Evolutionary conservation across 2,329 filamentous ascomycete genomes (phyloP), one percentile per base, ranked within the genome.

Genomic region (Remersonia thermophila): DNA sequence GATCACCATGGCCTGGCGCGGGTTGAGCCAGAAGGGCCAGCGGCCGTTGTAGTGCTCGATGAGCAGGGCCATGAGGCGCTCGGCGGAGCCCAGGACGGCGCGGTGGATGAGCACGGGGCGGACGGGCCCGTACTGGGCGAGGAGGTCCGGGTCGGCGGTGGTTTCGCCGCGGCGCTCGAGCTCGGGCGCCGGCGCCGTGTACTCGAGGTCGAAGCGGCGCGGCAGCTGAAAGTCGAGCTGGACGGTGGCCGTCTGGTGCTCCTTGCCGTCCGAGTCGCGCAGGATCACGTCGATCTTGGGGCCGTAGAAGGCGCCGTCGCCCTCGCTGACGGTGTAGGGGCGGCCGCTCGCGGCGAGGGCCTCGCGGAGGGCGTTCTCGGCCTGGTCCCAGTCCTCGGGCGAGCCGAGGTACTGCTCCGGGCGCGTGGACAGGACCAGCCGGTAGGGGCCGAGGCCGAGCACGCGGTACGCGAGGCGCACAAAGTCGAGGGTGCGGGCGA

Each of bases 151-250:
- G 39, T 77, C 67, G 0, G 57, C 56, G 2, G 69, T 70, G 1
- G 58, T 63, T 51, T 67, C 47, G 31, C 73, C 65, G 38, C 64
- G 61, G 16, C 63, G 61, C 49, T 82, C 76, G 13, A 69, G 53
- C 44, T 78, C 74, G 0, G 78, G 74, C 0, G 76, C 74, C 0
- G 80, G 77, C 1, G 77, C 77, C 50, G 74, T 66, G 51, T 93
- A 93, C 50, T 78, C 70, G 26, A 93, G 63, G 31, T 73, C 73
- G 52, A 93, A 93, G 10, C 84, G 74, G 52, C 83, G 81, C 1
- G 85, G 85, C 2, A 93, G 67, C 57, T 93, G 86, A 55, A 93
- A 93, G 55, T 93, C 85, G 18, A 93, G 71, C 61, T 93, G 85
- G 34, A 93, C 80, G 0, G 85, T 93, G 3, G 84, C 86, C 3